phyloP scores from a whole-genome alignment of 2,329 filamentous ascomycete genomes.

The Botrytis tulipae region DNA sequence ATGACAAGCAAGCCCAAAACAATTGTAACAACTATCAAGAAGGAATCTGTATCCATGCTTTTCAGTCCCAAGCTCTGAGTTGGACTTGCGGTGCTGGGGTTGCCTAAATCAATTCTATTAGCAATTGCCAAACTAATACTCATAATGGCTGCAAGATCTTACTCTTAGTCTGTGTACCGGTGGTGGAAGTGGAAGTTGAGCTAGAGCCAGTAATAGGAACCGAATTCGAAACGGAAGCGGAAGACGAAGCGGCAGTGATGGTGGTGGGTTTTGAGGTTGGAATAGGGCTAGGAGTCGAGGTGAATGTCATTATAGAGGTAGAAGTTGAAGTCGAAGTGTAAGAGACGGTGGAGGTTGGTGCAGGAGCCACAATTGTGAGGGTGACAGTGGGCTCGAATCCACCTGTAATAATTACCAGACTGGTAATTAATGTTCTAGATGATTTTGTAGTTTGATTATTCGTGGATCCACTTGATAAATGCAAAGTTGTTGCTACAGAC shows the following conservation, averaged over 20 bases:
- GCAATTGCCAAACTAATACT: neutral
- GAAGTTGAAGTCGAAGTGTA: neutral
- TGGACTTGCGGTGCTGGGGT: neutral
- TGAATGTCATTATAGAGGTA: neutral
- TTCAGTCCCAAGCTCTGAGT: neutral
- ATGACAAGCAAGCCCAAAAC: neutral
- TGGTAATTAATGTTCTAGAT: neutral
- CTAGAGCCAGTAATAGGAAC: neutral
- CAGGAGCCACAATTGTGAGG: neutral
- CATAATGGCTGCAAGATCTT: neutral
- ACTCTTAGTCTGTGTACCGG: neutral
- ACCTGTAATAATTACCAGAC: neutral
- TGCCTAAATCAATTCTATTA: neutral
- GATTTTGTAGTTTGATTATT: rapidly evolving
- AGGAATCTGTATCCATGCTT: neutral
- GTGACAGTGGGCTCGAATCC: neutral
- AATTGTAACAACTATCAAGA: too few relatives aligned
- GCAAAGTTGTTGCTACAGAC: neutral
- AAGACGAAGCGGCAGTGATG: neutral
- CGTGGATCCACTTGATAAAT: neutral
- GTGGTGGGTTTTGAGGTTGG: neutral
- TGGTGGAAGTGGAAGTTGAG: neutral
- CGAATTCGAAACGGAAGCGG: neutral
- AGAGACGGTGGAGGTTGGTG: neutral
- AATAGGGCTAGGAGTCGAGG: neutral